Base-by-base conservation (phyloP, 2,329 filamentous ascomycete genomes). In the Seiridium cupressi region DNA sequence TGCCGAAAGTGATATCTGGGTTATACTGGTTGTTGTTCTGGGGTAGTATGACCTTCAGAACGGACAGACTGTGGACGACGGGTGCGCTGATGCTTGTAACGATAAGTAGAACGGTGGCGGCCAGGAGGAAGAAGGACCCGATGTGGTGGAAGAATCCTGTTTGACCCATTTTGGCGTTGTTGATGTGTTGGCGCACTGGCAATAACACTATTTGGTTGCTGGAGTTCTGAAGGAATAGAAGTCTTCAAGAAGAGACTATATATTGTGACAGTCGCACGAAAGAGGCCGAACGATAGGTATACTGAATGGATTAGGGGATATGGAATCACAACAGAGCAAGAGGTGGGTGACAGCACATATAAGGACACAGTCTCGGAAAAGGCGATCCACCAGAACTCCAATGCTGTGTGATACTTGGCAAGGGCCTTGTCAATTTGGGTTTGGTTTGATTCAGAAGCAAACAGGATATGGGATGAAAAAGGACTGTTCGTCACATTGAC, bases 1-100 rank as follows among this genome's bases (percentile, higher is more conserved):
- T 79, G 31, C 80, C 80, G 62, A 81, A 81, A 5, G 69, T 70
- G 8, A 72, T 57, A 66, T 62, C 60, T 60, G 72, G 68, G 55
- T 62, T 57, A 26, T 61, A 51, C 18, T 64, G 47, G 32, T 64
- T 42, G 44, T 61, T 7, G 44, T 69, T 68, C 10, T 64, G 61
- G 64, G 76, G 74, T 35, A 73, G 69, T 35, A 70, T 72, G 42
- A 81, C 72, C 55, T 72, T 73, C 7, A 82, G 68, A 46, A 82
- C 69, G 11, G 72, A 73, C 57, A 81, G 73, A 57, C 73, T 60
- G 60, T 76, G 72, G 58, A 80, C 72, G n/a, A 82, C 74, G 3
- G 79, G 80, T 0, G 79, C 72, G 4, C 78, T 79, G 64, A 82
- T 78, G 4, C 76, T 76, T 57, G 78, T 77, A 60, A 82, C 73